Evolutionary conservation across 345 rosid genomes (phyloP).

Genomic region (Garcia nutans): DNA sequence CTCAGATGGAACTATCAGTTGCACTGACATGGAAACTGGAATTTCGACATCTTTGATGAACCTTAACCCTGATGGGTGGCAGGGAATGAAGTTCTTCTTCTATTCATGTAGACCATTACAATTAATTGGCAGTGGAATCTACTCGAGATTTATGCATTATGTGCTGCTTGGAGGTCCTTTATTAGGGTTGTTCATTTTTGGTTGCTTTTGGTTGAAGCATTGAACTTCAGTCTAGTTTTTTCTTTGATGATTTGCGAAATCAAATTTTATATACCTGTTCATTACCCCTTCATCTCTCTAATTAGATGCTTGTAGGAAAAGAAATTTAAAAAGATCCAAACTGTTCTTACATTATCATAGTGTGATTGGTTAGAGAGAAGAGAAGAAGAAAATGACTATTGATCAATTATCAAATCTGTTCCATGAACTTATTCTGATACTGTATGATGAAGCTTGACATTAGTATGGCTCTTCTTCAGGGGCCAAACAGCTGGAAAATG

Average conservation of each 20-base stretch:
- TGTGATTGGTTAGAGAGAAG: not conserved
- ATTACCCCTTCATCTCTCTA: too few species aligned
- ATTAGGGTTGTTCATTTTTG: not conserved
- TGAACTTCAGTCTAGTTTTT: not conserved
- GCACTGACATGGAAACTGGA: constrained; percentile 90
- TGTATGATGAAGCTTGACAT: not conserved
- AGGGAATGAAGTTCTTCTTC: constrained; percentile 40
- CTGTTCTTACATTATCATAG: not conserved
- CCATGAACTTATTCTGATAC: not conserved
- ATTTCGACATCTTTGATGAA: constrained; percentile 71
- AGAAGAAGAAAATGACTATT: not conserved
- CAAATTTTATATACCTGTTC: too few species aligned
- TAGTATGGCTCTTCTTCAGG: constrained; percentile 38
- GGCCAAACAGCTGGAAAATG: constrained; percentile 81
- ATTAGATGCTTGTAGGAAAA: not conserved
- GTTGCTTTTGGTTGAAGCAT: not conserved
- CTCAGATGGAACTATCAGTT: constrained; percentile 93
- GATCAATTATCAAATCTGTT: not conserved
- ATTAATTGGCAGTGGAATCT: not conserved
- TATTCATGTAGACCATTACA: not conserved
- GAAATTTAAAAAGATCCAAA: not conserved
- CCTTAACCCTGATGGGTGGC: constrained; percentile 95
- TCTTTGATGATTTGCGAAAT: not conserved
- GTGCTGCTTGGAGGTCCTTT: not conserved
- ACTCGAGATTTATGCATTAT: not conserved